Evolutionary conservation across 768 basidiomycete species (phyloP), one percentile per base, ranked within the genome.

Genomic region (Trametes cingulata): DNA sequence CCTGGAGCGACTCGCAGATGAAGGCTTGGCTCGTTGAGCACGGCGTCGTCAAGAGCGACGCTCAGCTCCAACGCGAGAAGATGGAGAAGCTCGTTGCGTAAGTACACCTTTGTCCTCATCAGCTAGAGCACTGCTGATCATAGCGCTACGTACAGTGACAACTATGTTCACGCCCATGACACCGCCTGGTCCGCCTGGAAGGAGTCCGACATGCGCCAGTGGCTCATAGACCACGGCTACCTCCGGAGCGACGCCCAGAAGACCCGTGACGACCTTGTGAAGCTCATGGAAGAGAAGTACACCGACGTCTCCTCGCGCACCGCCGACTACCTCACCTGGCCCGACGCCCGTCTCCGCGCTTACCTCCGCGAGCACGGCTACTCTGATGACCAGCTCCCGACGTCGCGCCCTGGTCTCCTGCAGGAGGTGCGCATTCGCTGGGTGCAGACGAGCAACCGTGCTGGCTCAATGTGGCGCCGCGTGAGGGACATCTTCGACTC

Each of bases 311-410:
- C 55, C 13, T 13, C 66, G 6, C 74, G 76, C 36, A 79, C 81
- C 1, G 79, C 86, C 2, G 76, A 84, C 2, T 97, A 96, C 74
- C 77, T 95, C 50, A 81, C 82, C 10, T 98, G 96, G 96, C 91
- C 93, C 13, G 95, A 98, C 68, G 91, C 95, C 3, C 83, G 95
- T 33, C 85, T 98, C 25, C 87, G 95, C 46, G 93, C 90, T 1
- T 97, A 91, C 74, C 82, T 98, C 19, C 82, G 93, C 43, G 85
- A 90, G 68, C 82, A 84, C 63, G 90, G 88, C 49, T 68, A 96
- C 27, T 77, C 81, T 62, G 93, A 95, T 66, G 79, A 79, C n/a
- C 76, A 78, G 49, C 77, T 91, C 41, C 87, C 89, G 0, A 82
- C 79, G 1, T 71, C 68, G 3, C 84, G 94, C 36, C 85, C 91